Evolutionary conservation across 108 stramenopile genomes (phyloP).

Genomic region (Cyclotella sp.): DNA sequence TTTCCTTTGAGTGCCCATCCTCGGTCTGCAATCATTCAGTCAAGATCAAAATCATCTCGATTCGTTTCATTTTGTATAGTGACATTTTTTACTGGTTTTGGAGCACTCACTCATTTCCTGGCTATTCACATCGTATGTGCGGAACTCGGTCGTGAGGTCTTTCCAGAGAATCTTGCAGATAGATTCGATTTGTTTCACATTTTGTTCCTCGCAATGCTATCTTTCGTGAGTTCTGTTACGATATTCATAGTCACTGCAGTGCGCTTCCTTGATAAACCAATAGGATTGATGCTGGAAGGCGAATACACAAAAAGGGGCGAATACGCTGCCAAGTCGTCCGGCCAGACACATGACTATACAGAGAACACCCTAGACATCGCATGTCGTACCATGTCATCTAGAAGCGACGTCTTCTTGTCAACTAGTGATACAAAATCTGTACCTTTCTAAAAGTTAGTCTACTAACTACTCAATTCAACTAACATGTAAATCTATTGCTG

Average conservation of each 20-base stretch:
- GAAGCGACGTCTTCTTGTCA: conserved; percentile 9
- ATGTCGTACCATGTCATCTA: conserved; percentile 2
- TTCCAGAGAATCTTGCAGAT: neutral
- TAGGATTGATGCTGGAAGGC: neutral
- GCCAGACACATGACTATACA: conserved; percentile 2
- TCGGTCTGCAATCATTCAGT: conserved; percentile 8
- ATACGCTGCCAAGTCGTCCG: neutral
- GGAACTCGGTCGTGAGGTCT: too few relatives aligned
- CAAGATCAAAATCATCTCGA: conserved; percentile 1
- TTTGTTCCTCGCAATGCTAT: neutral
- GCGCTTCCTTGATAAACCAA: neutral
- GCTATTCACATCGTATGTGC: conserved; percentile 6
- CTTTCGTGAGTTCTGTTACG: neutral
- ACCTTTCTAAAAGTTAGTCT: too few relatives aligned
- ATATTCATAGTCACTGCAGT: neutral
- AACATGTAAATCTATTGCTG: neutral
- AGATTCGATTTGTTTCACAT: neutral
- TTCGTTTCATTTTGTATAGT: neutral
- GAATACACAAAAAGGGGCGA: conserved; percentile 8
- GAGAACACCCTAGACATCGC: conserved; percentile 3
- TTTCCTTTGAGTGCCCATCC: conserved; percentile 17
- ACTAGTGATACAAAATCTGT: neutral
- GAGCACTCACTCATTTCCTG: conserved; percentile 1
- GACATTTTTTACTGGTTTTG: neutral
- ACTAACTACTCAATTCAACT: too few relatives aligned